phyloP scores from a whole-genome alignment of 805 yeast genomes.

The Suhomyces vadensis region DNA sequence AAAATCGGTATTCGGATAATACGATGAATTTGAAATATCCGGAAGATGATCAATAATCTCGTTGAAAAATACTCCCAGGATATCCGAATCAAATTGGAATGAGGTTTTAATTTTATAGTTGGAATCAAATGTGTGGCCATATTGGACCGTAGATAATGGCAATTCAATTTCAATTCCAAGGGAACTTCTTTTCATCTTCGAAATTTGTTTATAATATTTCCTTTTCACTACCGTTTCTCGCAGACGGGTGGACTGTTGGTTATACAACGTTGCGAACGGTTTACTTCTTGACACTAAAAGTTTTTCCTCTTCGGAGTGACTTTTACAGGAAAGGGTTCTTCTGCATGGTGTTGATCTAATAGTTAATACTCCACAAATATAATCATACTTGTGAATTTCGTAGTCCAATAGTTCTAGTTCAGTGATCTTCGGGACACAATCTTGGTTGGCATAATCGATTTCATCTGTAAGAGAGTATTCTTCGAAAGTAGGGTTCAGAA shows the following conservation, averaged over 20 bases:
- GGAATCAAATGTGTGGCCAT: no score
- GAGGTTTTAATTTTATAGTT: no score
- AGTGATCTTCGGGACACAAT: neutral
- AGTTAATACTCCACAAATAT: constrained; percentile 6
- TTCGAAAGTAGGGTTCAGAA: neutral
- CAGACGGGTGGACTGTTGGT: neutral
- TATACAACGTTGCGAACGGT: neutral
- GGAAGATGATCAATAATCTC: neutral
- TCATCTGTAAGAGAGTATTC: neutral
- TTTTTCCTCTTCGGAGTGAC: constrained; percentile 3
- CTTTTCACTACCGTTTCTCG: neutral
- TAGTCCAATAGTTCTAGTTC: neutral
- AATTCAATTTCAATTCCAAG: neutral
- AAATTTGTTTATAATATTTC: neutral
- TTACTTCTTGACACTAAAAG: constrained; percentile 4
- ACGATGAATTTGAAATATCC: neutral
- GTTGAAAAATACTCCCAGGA: neutral
- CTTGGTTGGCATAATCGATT: constrained; percentile 1
- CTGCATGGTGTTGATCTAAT: constrained; percentile 2
- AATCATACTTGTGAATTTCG: constrained; percentile 3
- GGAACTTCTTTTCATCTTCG: neutral
- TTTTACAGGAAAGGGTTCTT: constrained; percentile 2
- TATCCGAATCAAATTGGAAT: neutral
- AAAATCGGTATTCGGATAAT: neutral
- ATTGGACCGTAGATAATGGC: no score